Evolutionary conservation across 805 yeast species (phyloP), one percentile per base, ranked within the genome.

Genomic region (Kregervanrija delftensis): DNA sequence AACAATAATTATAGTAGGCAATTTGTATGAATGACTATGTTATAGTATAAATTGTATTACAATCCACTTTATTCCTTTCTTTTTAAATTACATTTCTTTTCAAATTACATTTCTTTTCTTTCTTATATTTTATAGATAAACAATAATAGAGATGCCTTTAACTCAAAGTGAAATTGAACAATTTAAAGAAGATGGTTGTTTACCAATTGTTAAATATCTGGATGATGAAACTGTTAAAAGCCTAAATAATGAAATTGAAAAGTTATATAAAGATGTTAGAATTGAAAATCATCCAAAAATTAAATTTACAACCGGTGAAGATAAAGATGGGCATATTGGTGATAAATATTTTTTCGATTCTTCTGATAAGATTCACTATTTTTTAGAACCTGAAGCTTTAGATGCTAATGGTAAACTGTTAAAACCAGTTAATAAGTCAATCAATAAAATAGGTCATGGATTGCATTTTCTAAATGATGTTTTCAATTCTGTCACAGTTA

Each of bases 391-490:
- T 3, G 86, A 76, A 53, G 88, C 91, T 0, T 75, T 84, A 50
- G 58, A 52, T 10, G 38, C 38, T 15, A 42, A 46, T 28, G 42
- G 39, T n/a, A 53, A 72, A 16, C 65, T 84, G 49, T 61, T 59
- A 22, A 74, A 67, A 54, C 76, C 83, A 9, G 69, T 79, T 48
- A 73, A 73, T 30, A 63, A 61, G 48, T 75, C 90, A 1, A 71
- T 86, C 56, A 86, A 86, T 63, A 86, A 86, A 63, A 78, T 86
- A 36, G 95, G 93, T 5, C 95, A 86, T 56, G 87, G 86, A 1
- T 60, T 86, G 12, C 95, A 86, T 55, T 68, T 74, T 56, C 60
- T 73, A 33, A 77, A 80, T 48, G 66, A 68, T 0, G 54, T 59
- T n/a, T 86, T 79, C 54, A 59, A 59, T 16, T 50, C 61, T 10